A percentile compares a stretch with the other conserved stretches of the same genome.
Evolutionary conservation across 23 red algal genomes (phyloP).

Genomic region (Cyanidioschyzon merolae): DNA sequence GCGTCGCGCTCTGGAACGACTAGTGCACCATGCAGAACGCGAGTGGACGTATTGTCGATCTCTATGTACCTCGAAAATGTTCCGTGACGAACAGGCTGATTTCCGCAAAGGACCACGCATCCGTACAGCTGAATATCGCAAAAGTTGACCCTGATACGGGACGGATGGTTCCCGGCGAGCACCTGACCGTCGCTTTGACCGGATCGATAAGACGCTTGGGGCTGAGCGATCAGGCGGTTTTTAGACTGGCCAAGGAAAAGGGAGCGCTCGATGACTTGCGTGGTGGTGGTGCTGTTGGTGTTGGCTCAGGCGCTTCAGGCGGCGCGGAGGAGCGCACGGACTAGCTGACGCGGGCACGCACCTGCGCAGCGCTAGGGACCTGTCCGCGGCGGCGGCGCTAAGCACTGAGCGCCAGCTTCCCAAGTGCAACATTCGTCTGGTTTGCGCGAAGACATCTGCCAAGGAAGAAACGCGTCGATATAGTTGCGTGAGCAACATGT

Average conservation of each 20-base stretch:
- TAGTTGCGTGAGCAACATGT: too few relatives aligned
- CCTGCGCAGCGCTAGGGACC: too few relatives aligned
- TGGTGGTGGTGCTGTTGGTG: not conserved
- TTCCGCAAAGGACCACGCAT: conserved; percentile 91
- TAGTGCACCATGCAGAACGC: conserved; percentile 86
- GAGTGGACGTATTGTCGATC: conserved; percentile 78
- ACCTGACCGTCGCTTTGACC: conserved; percentile 72
- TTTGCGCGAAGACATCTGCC: too few relatives aligned
- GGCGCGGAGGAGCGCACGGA: too few relatives aligned
- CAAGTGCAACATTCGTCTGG: too few relatives aligned
- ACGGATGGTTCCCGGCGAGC: conserved; percentile 49
- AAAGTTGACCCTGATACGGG: conserved; percentile 77
- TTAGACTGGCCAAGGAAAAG: conserved; percentile 55
- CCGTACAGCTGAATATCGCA: conserved; percentile 83
- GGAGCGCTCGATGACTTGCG: conserved; percentile 36
- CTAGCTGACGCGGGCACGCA: too few relatives aligned
- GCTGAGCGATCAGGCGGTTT: conserved; percentile 67
- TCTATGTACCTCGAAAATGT: conserved; percentile 98
- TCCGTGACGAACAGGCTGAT: conserved; percentile 83
- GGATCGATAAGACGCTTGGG: conserved; percentile 83
- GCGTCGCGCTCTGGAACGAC: too few relatives aligned
- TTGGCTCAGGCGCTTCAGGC: too few relatives aligned
- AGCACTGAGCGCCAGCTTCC: too few relatives aligned
- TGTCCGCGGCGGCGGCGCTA: too few relatives aligned
- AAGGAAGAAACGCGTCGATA: too few relatives aligned